These are phyloP conservation scores for Diaporthe caulivora DNA, from an alignment of 2,329 filamentous ascomycete genomes.

Conservation along the genomic window DNA sequence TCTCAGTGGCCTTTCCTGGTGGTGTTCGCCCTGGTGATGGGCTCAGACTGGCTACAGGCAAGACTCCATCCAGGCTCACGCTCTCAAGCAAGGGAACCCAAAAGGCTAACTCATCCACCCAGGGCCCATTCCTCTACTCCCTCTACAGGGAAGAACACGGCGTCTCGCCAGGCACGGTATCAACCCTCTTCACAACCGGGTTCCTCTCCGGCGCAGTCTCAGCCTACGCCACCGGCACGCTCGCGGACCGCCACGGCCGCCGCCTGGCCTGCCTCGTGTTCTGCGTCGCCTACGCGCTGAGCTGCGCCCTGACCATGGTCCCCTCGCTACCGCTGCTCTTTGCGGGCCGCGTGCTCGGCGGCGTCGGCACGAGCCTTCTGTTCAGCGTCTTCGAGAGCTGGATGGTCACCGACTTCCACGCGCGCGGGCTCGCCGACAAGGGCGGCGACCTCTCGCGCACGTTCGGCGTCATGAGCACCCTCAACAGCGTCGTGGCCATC, in stretches of 20 bases:
- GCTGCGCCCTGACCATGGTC: conserved; percentile 57
- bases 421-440: conserved; percentile 53
- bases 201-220: conserved; percentile 59
- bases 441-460: conserved; percentile 60
- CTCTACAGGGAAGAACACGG: conserved; percentile 51
- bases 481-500: conserved; percentile 69
- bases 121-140: conserved; percentile 53
- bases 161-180: conserved; percentile 47
- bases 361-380: conserved; percentile 67
- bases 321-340: conserved; percentile 58
- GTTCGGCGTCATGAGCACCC: conserved; percentile 63
- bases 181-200: conserved; percentile 57
- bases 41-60: conserved; percentile 65
- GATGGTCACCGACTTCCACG: conserved; percentile 69
- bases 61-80: conserved; percentile 28
- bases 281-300: conserved; percentile 65
- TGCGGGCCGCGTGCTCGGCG: conserved; percentile 65
- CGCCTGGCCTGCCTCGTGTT: conserved; percentile 66
- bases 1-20: conserved; percentile 52
- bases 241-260: conserved; percentile 64
- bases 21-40: conserved; percentile 63
- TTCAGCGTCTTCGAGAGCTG: conserved; percentile 73
- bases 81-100: too few species aligned
- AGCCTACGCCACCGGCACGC: conserved; percentile 59
- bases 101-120: conserved; percentile 13